phyloP scores from a whole-genome alignment of 768 basidiomycete genomes.

The Tephrocybe sp. region DNA sequence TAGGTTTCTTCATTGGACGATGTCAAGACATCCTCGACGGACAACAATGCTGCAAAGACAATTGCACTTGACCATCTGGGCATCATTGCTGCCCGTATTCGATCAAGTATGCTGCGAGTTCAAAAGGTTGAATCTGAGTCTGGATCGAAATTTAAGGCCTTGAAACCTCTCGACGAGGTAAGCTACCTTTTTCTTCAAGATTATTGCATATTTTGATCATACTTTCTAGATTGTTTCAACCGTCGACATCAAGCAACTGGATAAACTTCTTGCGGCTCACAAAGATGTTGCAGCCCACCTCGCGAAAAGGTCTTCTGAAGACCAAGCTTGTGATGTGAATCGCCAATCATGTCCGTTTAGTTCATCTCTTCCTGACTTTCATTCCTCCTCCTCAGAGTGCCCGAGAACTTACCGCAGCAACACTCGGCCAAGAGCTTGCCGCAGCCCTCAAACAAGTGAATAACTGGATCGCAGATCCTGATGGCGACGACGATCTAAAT shows the following conservation, averaged over 20 bases:
- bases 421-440: constrained; percentile 84
- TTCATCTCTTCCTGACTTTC: too few species aligned
- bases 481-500: constrained; percentile 42
- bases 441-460: constrained; percentile 58
- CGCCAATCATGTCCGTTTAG: too few species aligned
- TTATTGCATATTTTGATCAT: not conserved
- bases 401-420: constrained; percentile 73
- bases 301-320: constrained; percentile 67
- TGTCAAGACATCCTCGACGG: constrained; percentile 61
- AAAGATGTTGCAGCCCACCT: constrained; percentile 66
- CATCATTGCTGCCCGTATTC: constrained; percentile 81
- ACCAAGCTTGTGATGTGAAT: constrained; percentile 78
- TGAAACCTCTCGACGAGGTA: constrained; percentile 76
- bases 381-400: constrained; percentile 74
- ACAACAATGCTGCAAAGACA: constrained; percentile 82
- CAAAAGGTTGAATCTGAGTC: constrained; percentile 29
- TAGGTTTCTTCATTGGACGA: constrained; percentile 85
- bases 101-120: constrained; percentile 52
- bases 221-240: constrained; percentile 50
- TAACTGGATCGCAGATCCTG: constrained; percentile 44
- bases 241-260: constrained; percentile 48
- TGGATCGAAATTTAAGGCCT: constrained; percentile 30
- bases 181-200: not conserved
- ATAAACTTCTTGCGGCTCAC: constrained; percentile 59
- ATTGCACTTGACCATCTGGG: constrained; percentile 94